These are phyloP conservation scores for Tetrahymena elliotti DNA, from an alignment of 73 alveolate genomes.

Conservation along the genomic window DNA sequence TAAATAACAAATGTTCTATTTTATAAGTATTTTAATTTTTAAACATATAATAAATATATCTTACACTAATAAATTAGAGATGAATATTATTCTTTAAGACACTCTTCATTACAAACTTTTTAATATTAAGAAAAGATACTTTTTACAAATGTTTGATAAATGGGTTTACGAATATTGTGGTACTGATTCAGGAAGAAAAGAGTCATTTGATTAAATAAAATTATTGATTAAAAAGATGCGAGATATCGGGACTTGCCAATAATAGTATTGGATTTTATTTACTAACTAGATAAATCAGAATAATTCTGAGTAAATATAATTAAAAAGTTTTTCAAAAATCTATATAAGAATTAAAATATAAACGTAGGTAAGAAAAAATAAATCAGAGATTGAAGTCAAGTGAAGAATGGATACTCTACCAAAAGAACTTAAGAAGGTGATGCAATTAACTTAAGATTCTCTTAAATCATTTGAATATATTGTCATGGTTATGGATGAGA, in stretches of 20 bases:
- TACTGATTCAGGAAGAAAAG: neutral
- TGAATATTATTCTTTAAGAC: no score
- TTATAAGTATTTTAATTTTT: no score
- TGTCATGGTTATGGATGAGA: neutral
- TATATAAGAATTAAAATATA: neutral
- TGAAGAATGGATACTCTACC: neutral
- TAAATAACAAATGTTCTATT: no score
- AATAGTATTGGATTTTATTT: neutral
- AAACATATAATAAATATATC: no score
- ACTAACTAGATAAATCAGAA: neutral
- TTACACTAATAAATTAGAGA: no score
- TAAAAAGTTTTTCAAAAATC: neutral
- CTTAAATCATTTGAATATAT: neutral
- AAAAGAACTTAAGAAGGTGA: neutral
- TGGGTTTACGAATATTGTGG: neutral
- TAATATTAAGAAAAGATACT: neutral
- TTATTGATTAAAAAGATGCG: neutral
- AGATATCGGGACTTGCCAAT: neutral
- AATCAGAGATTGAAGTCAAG: no score
- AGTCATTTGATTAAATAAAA: neutral
- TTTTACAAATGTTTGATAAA: neutral
- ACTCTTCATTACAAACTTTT: neutral
- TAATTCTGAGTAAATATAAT: neutral
- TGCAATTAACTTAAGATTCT: neutral
- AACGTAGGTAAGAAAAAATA: neutral